Percentiles rank a stretch among this genome's conserved stretches.
Evolutionary conservation across 1,284 basidiomycete species (phyloP).

Genomic region (Ustilago loliicola): DNA sequence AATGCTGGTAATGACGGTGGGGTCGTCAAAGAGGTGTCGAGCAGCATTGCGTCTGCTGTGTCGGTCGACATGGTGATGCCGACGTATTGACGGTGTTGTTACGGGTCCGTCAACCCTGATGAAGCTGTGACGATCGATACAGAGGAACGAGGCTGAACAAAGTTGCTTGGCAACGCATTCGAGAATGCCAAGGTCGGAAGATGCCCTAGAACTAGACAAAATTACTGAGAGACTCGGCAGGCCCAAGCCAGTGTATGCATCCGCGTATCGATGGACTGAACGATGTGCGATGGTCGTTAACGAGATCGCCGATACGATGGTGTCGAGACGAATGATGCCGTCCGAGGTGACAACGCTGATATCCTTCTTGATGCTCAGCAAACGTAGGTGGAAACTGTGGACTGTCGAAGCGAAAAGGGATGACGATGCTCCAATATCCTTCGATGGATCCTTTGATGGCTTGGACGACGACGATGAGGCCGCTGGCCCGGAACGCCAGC

Average conservation of each 20-base stretch:
- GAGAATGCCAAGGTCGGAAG: neutral
- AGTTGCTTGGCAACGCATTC: slow-evolving; percentile 2
- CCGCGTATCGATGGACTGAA: neutral
- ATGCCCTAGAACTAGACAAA: neutral
- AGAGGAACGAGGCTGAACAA: neutral
- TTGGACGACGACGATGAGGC: slow-evolving; percentile 2
- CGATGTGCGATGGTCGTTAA: neutral
- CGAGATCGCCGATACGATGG: neutral
- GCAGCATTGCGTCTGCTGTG: slow-evolving; percentile 18
- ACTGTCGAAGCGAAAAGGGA: neutral
- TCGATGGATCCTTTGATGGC: neutral
- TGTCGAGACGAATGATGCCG: neutral
- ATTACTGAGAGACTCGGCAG: neutral
- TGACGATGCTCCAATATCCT: neutral
- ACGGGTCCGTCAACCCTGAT: slow-evolving; percentile 40
- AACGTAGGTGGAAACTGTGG: neutral
- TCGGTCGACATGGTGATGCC: slow-evolving; percentile 23
- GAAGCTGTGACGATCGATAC: slow-evolving; percentile 1
- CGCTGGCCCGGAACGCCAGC: slow-evolving; percentile 11
- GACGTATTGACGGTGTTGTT: slow-evolving; percentile 33
- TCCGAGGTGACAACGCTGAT: neutral
- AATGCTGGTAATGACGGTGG: neutral
- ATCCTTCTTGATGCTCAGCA: neutral
- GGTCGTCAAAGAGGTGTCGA: slow-evolving; percentile 11
- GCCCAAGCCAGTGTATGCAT: neutral